Evolutionary conservation across 768 basidiomycete genomes (phyloP).

Genomic region (Pleurotus pulmonarius): DNA sequence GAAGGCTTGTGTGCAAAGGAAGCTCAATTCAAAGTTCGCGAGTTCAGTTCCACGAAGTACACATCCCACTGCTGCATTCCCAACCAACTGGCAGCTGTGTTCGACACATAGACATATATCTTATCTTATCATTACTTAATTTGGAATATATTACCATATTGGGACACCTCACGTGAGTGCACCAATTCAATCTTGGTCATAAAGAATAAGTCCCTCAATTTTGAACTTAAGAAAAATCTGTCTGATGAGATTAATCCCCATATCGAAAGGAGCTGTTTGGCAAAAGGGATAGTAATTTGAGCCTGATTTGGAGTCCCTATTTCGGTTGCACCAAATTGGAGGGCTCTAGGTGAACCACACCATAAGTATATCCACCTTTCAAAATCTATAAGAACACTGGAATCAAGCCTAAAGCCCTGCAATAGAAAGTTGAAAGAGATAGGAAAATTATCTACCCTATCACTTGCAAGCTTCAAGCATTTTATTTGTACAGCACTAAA

Average conservation of each 20-base stretch:
- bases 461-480: too few species aligned
- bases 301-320: slow-evolving; percentile 5
- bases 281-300: slow-evolving; percentile 9
- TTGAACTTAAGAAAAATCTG: slow-evolving; percentile 14
- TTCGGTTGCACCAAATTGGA: slow-evolving; percentile 6
- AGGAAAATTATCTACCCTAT: too few species aligned
- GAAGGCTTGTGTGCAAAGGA: slow-evolving; percentile 16
- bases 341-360: slow-evolving; percentile 11
- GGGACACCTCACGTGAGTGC: too few species aligned
- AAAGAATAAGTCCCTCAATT: slow-evolving; percentile 17
- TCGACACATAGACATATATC: not conserved
- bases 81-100: slow-evolving; percentile 6
- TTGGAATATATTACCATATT: not conserved
- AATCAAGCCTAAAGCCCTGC: too few species aligned
- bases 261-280: slow-evolving; percentile 14
- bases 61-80: slow-evolving; percentile 21
- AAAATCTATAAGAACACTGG: too few species aligned
- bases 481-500: too few species aligned
- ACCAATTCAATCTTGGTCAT: too few species aligned
- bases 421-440: too few species aligned
- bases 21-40: slow-evolving; percentile 25
- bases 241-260: slow-evolving; percentile 11
- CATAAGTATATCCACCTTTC: not conserved
- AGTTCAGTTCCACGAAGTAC: slow-evolving; percentile 27
- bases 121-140: slow-evolving; percentile 15